Percentiles rank a stretch among this genome's conserved stretches.
phyloP scores from a whole-genome alignment of 2,329 filamentous ascomycete genomes.

The Fonsecaea pedrosoi region DNA sequence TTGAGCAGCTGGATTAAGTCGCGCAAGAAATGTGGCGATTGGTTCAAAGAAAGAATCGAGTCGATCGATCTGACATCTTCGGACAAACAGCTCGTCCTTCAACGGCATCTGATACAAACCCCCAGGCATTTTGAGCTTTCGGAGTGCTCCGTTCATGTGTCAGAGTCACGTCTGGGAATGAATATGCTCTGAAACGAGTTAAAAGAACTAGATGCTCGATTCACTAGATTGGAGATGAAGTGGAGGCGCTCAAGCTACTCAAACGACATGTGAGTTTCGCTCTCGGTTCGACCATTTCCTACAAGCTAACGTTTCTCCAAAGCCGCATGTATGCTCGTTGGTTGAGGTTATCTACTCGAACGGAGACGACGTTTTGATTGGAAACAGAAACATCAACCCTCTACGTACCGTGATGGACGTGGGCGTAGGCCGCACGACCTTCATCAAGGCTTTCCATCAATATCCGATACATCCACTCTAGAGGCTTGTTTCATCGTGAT shows the following conservation, averaged over 20 bases:
- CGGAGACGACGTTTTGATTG: conserved; percentile 2
- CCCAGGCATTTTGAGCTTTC: neutral
- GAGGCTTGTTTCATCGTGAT: too few species aligned
- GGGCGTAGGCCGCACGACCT: too few species aligned
- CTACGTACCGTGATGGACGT: too few species aligned
- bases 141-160: neutral
- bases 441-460: neutral
- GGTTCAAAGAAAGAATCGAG: neutral
- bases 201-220: neutral
- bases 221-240: neutral
- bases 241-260: neutral
- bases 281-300: too few species aligned
- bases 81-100: neutral
- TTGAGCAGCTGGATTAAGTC: neutral
- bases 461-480: too few species aligned
- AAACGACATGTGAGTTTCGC: conserved; percentile 1
- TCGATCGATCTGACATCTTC: neutral
- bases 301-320: neutral
- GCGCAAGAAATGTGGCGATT: neutral
- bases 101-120: neutral
- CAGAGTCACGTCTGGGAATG: neutral
- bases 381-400: neutral
- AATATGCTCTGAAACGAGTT: neutral
- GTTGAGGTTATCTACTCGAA: neutral
- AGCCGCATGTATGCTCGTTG: conserved; percentile 8